Evolutionary conservation across 129 eudicot genomes (phyloP).

Genomic region (Tanacetum coccineum): DNA sequence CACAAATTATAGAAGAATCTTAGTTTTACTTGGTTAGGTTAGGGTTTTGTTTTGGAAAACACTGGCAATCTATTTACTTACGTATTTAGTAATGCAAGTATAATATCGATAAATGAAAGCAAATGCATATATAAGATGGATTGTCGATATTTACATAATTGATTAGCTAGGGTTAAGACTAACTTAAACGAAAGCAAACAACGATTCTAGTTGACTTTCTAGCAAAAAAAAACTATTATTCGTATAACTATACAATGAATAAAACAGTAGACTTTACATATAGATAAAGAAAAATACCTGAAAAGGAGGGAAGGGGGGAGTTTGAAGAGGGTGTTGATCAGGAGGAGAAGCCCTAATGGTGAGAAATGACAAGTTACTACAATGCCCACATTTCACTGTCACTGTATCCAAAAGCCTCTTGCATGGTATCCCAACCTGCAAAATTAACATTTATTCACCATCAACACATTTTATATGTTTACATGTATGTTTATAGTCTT

Average conservation of each 20-base stretch:
- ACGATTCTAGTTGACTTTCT: too few relatives aligned
- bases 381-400: slow-evolving; percentile 95
- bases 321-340: slow-evolving; percentile 44
- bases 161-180: too few relatives aligned
- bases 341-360: slow-evolving; percentile 69
- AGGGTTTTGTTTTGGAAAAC: too few relatives aligned
- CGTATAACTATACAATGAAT: too few relatives aligned
- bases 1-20: slow-evolving; percentile 2
- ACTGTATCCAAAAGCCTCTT: slow-evolving; percentile 86
- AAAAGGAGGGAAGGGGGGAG: slow-evolving; percentile 37
- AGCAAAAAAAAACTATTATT: background rate
- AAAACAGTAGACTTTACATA: too few relatives aligned
- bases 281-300: slow-evolving; percentile 31
- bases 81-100: too few relatives aligned
- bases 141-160: too few relatives aligned
- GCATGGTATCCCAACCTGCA: slow-evolving; percentile 87
- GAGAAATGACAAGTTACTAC: slow-evolving; percentile 84
- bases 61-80: too few relatives aligned
- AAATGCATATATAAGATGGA: too few relatives aligned
- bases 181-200: too few relatives aligned
- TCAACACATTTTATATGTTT: background rate
- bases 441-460: background rate
- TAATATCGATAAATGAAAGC: too few relatives aligned
- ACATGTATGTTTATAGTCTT: background rate
- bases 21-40: background rate